Evolutionary conservation across 2,329 filamentous ascomycete genomes (phyloP), one percentile per base, ranked within the genome.

Genomic region (Cadophora malorum): DNA sequence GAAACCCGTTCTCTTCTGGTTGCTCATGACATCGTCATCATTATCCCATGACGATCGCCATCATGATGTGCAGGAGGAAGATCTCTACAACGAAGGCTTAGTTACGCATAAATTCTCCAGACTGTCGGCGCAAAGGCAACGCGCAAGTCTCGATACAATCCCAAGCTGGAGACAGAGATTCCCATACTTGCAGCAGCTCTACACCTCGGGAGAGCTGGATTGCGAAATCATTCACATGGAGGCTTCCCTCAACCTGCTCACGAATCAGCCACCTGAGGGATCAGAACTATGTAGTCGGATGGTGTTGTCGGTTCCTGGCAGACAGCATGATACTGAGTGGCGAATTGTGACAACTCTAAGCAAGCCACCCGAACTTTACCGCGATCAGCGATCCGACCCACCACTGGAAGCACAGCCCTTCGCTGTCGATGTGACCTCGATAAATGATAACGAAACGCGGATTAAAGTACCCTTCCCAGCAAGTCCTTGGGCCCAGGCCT

Each of bases 151-250:
- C 35, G 82, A 83, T 82, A 85, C 56, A 79, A 88, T 72, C 80
- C 81, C 58, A 78, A 82, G 85, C 67, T 90, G 88, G 88, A 84
- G 87, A 69, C 81, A 83, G 63, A 82, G 83, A 60, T 88, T 88
- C 66, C 86, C 87, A 0, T 82, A 83, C 63, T 82, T 90, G 68
- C 81, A 84, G 70, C 81, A 84, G 61, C 81, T 90, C 4, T 80
- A 85, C 64, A 80, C 83, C 10, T 78, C 82, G 8, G 79, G 83
- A 10, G 82, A 86, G 38, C 81, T 87, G 25, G 84, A 83, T 47
- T 86, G 87, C 68, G 84, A 86, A 70, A 83, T 89, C 45, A 80
- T 90, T 69, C 87, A 90, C 78, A 87, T 90, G 80, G 86, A 88
- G 69, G 83, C 86, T 4, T 86, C 86, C 0, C 81, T 90, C 7